These are phyloP conservation scores for Hyaloscypha finlandica DNA, from an alignment of 495 filamentous ascomycete genomes.

Conservation along the genomic window DNA sequence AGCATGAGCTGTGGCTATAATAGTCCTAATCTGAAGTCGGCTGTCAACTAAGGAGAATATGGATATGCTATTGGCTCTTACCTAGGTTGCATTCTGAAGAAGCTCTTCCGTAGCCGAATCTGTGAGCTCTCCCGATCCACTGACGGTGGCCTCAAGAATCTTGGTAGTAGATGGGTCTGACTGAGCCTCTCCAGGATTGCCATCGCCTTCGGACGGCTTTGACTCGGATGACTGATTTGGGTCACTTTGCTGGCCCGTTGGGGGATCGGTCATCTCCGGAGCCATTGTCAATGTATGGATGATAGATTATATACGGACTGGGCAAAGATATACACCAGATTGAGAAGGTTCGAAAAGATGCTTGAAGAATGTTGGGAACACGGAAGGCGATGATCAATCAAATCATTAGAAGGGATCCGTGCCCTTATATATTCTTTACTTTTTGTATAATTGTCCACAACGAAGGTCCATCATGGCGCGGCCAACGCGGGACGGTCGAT, in stretches of 20 bases:
- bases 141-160: conserved; percentile 10
- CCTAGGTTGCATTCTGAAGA: conserved; percentile 12
- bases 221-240: conserved; percentile 1
- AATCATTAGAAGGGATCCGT: conserved; percentile 1
- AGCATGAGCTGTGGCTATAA: conserved; percentile 1
- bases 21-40: conserved; percentile 4
- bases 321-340: not conserved
- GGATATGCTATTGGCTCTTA: conserved; percentile 12
- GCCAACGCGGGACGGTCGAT: conserved; percentile 18
- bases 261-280: too few relatives aligned
- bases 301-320: not conserved
- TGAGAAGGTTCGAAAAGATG: conserved; percentile 8
- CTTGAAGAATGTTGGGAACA: not conserved
- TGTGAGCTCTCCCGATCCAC: conserved; percentile 14
- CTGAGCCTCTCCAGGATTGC: conserved; percentile 10
- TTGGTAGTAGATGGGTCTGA: conserved; percentile 16
- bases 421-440: conserved; percentile 21
- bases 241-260: too few relatives aligned
- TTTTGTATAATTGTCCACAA: conserved; percentile 14
- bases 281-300: conserved; percentile 8
- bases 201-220: conserved; percentile 15
- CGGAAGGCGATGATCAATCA: conserved; percentile 1
- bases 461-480: conserved; percentile 12
- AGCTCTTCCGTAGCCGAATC: conserved; percentile 12
- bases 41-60: too few relatives aligned